Conservation (phyloP, 352 stramenopile genomes). For the Phytophthora cactorum region DNA sequence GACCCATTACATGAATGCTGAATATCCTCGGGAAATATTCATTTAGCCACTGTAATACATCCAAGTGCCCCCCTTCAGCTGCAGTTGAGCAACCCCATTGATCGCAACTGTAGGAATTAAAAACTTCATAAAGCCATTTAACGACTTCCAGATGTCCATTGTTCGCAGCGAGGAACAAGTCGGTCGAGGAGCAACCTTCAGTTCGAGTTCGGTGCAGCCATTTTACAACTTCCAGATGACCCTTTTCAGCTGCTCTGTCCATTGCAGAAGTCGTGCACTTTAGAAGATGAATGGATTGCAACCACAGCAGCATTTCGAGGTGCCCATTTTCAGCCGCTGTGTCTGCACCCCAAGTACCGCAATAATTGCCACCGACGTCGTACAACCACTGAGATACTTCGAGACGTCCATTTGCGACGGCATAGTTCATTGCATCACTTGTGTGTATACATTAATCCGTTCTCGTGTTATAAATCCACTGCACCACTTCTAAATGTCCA, state of each 20-base stretch:
- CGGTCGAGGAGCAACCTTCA: background rate
- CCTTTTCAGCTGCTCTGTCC: constrained; percentile 2
- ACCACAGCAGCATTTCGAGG: constrained; percentile 6
- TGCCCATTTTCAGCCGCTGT: background rate
- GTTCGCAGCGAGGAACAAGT: background rate
- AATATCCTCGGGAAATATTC: background rate
- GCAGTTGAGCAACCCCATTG: background rate
- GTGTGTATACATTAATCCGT: background rate
- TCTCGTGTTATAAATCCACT: constrained; percentile 1
- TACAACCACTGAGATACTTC: background rate
- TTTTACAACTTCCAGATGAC: constrained; percentile 2
- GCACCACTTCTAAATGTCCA: constrained; percentile 8
- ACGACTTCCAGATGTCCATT: constrained; percentile 4
- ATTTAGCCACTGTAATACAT: background rate
- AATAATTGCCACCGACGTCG: background rate
- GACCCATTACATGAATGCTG: background rate
- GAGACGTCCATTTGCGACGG: background rate
- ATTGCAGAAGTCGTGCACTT: background rate
- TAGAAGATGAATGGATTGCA: background rate
- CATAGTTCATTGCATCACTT: background rate
- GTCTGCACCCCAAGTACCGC: background rate
- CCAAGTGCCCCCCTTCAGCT: background rate
- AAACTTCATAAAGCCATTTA: background rate
- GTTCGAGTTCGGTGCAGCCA: background rate
- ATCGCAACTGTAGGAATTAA: no score